Conservation (phyloP, 768 basidiomycete genomes). For the Calocera cornea region DNA sequence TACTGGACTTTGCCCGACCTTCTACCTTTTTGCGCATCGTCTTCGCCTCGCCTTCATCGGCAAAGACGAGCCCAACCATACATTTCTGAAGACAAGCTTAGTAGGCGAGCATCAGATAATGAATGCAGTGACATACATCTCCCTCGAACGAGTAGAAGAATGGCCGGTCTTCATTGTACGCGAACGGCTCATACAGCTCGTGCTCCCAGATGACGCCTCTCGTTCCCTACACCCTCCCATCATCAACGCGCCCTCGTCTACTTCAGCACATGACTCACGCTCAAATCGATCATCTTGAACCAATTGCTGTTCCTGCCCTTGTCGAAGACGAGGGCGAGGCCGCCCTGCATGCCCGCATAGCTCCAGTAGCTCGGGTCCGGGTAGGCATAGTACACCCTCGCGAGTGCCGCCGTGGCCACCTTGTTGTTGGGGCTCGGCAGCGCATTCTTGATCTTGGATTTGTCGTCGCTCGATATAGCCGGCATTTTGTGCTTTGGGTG, state of each 20-base stretch:
- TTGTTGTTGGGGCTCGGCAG: constrained; percentile 48
- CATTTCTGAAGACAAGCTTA: constrained; percentile 44
- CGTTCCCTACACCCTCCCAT: constrained; percentile 38
- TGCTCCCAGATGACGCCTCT: constrained; percentile 88
- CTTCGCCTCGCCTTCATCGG: constrained; percentile 73
- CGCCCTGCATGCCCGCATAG: constrained; percentile 80
- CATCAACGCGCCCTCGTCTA: not conserved
- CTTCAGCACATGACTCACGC: constrained; percentile 14
- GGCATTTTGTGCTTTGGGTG: constrained; percentile 39
- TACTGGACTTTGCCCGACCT: constrained; percentile 40
- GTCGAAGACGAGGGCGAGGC: constrained; percentile 57
- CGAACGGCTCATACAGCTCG: constrained; percentile 70
- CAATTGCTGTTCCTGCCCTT: constrained; percentile 39
- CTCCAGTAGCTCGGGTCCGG: constrained; percentile 67
- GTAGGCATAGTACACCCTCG: constrained; percentile 80
- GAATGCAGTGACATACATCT: constrained; percentile 53
- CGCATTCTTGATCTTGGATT: constrained; percentile 53
- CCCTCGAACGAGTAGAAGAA: constrained; percentile 89
- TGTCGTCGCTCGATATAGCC: constrained; percentile 58
- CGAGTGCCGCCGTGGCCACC: constrained; percentile 67
- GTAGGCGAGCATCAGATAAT: not conserved
- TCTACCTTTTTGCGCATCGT: constrained; percentile 75
- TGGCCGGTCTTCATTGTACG: constrained; percentile 68
- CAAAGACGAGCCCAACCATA: constrained; percentile 84
- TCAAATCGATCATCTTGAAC: constrained; percentile 72